Percentiles rank a stretch among this genome's conserved stretches.
These are phyloP conservation scores for Collybiopsis luxurians DNA, from an alignment of 768 basidiomycete genomes.

Conservation along the genomic window DNA sequence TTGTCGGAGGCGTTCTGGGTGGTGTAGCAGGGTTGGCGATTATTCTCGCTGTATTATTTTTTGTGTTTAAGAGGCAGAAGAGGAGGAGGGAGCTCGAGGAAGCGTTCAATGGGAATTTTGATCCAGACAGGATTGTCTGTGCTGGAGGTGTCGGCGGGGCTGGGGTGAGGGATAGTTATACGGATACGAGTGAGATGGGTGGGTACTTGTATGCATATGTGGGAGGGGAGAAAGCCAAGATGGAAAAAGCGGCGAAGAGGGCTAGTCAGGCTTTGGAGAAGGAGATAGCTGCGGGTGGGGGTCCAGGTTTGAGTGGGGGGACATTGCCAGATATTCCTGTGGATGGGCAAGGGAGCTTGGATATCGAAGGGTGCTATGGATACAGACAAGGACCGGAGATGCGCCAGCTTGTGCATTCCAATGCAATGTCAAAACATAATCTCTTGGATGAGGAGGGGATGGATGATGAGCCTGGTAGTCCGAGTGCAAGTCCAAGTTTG, in stretches of 20 bases:
- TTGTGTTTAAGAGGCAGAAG: not conserved
- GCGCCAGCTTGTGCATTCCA: not conserved
- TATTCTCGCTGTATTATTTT: conserved; percentile 1
- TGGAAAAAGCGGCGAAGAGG: not conserved
- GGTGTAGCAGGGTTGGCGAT: not conserved
- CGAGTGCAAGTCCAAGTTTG: not conserved
- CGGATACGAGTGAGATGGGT: not conserved
- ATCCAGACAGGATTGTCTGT: conserved; percentile 3
- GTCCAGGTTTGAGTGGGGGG: not conserved
- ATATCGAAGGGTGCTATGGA: too few species aligned
- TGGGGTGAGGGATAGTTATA: not conserved
- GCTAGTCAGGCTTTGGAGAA: not conserved
- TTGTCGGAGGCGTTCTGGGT: conserved; percentile 9
- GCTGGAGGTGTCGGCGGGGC: not conserved
- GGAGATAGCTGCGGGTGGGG: not conserved
- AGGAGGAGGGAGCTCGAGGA: conserved; percentile 4
- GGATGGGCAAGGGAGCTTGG: not conserved
- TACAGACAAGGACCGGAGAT: not conserved
- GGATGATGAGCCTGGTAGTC: not conserved
- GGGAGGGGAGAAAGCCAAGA: conserved; percentile 2
- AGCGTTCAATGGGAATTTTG: conserved; percentile 11
- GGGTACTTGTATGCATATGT: not conserved
- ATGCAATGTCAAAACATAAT: not conserved
- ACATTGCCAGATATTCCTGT: conserved; percentile 4
- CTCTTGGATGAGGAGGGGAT: conserved; percentile 6